Percentiles rank a stretch among this genome's conserved stretches.
phyloP scores from a whole-genome alignment of 108 stramenopile genomes.

The Skeletonema grethae region DNA sequence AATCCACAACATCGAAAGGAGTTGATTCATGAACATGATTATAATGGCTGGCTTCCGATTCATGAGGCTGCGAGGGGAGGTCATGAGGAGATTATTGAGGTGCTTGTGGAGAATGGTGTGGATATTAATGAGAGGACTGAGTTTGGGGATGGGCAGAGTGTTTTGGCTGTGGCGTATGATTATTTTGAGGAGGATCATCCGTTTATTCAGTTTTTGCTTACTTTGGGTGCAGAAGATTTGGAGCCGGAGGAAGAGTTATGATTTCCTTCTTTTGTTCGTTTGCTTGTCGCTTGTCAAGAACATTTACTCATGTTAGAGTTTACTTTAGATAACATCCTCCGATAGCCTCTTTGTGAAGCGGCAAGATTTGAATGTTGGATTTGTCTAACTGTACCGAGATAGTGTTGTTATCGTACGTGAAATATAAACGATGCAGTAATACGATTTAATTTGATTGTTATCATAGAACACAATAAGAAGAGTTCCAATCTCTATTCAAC shows the following conservation, averaged over 20 bases:
- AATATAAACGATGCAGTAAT: too few relatives aligned
- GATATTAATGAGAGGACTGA: constrained; percentile 62
- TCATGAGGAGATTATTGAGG: constrained; percentile 54
- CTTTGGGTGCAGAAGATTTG: constrained; percentile 51
- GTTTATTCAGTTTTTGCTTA: constrained; percentile 39
- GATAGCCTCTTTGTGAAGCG: too few relatives aligned
- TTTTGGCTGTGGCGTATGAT: constrained; percentile 46
- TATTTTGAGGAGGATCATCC: constrained; percentile 37
- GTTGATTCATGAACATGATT: constrained; percentile 37
- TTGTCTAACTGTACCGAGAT: too few relatives aligned
- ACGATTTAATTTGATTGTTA: too few relatives aligned
- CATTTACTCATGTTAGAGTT: too few relatives aligned
- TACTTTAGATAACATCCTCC: too few relatives aligned
- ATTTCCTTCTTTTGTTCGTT: too few relatives aligned
- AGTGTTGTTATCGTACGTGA: too few relatives aligned
- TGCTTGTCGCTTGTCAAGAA: too few relatives aligned
- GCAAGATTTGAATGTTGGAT: too few relatives aligned
- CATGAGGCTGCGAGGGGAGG: constrained; percentile 69
- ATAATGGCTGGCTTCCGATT: constrained; percentile 58
- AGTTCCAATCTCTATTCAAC: background rate
- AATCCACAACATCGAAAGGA: background rate
- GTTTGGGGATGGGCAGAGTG: constrained; percentile 53
- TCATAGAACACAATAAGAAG: too few relatives aligned
- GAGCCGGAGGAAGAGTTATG: constrained; percentile 40
- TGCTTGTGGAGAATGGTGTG: constrained; percentile 58